Evolutionary conservation across 768 basidiomycete genomes (phyloP), one percentile per base, ranked within the genome.

Genomic region (Mycena polygramma): DNA sequence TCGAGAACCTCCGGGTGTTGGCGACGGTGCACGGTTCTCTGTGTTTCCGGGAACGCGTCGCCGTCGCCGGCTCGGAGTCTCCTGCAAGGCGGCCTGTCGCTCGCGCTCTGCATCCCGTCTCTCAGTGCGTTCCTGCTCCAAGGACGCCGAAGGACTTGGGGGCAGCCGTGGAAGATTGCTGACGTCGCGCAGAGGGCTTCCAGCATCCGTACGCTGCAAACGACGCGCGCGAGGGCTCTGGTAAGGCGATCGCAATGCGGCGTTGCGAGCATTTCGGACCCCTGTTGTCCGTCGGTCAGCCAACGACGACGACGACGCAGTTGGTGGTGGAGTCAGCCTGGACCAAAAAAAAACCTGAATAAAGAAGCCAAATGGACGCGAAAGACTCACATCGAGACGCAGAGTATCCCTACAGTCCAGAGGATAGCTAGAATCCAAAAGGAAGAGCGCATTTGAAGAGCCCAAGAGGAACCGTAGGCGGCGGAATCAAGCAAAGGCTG

Each of bases 371-470:
- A 20, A 51, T 51, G 15, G 49, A 51, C 7, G 13, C 39, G n/a
- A n/a, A n/a, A n/a, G 49, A 51, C 49, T n/a, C n/a, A 51, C 49
- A 51, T 51, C 6, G 24, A 5, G 9, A 51, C 9, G 15, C 49
- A n/a, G 4, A 51, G 49, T 22, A 15, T 8, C 49, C 49, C 49
- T 7, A 51, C n/a, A 51, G 13, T 51, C 19, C n/a, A 51, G 13
- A 51, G 49, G 15, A 51, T 6, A 20, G 9, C n/a, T 51, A 14
- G 6, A 22, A 51, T 4, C 3, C 7, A 9, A 22, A 15, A 9
- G 9, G 24, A 8, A 22, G n/a, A n/a, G n/a, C n/a, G 49, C 49
- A 51, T 51, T 20, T 75, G 14, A 78, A 82, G 39, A 7, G 39
- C 39, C 39, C 13, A 13, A 39, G 39, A 39, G 13, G 39, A 39